A percentile compares a stretch with the other conserved stretches of the same genome.
Evolutionary conservation across 192 early-diverging fungal species (phyloP).

Genomic region (Helicostylum pulchrum): DNA sequence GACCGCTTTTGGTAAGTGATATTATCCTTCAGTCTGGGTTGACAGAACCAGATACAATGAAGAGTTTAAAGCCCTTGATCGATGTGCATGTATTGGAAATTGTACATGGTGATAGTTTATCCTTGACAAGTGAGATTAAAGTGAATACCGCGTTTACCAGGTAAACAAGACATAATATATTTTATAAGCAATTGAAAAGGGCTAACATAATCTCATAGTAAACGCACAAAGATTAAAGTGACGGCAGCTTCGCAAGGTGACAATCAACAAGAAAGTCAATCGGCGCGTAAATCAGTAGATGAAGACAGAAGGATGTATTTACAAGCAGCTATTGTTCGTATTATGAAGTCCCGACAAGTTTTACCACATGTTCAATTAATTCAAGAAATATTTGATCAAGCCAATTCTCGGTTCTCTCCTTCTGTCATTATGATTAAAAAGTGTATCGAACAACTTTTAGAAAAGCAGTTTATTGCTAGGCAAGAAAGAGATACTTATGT

Average conservation of each 20-base stretch:
- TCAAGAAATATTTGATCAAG: constrained; percentile 71
- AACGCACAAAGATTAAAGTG: constrained; percentile 80
- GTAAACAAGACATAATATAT: background rate
- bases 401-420: constrained; percentile 67
- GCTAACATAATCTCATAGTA: constrained; percentile 52
- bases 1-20: constrained; percentile 46
- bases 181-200: background rate
- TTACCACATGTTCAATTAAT: constrained; percentile 68
- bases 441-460: constrained; percentile 79
- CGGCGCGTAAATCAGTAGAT: constrained; percentile 63
- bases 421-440: constrained; percentile 76
- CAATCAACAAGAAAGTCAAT: constrained; percentile 56
- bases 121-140: constrained; percentile 39
- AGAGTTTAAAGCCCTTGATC: constrained; percentile 58
- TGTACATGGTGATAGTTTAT: constrained; percentile 13
- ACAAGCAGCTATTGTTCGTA: constrained; percentile 83
- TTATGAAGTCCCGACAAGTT: constrained; percentile 77
- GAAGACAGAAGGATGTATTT: constrained; percentile 76
- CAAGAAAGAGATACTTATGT: constrained; percentile 60
- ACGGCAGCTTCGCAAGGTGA: constrained; percentile 54
- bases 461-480: constrained; percentile 78
- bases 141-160: constrained; percentile 2
- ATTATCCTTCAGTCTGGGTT: constrained; percentile 56
- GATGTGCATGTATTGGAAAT: constrained; percentile 49
- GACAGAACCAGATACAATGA: constrained; percentile 47